Evolutionary conservation across 1,284 basidiomycete genomes (phyloP).

Genomic region (Fomitopsis palustris): DNA sequence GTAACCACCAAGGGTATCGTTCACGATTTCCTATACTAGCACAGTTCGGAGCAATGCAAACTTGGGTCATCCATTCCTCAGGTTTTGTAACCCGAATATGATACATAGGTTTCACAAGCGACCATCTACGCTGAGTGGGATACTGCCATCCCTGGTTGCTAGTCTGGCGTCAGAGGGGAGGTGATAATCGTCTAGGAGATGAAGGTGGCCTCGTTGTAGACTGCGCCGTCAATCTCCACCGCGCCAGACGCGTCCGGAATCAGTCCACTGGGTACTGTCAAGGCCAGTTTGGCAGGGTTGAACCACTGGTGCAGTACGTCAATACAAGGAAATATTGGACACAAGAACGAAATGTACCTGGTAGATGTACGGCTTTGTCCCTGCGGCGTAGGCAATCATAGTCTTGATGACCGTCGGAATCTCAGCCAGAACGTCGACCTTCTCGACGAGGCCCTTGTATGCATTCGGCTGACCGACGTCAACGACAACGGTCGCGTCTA

Average conservation of each 20-base stretch:
- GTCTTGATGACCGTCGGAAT: constrained; percentile 91
- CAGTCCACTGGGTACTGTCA: constrained; percentile 60
- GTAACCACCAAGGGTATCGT: background rate
- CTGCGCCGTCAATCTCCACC: constrained; percentile 62
- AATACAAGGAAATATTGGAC: constrained; percentile 2
- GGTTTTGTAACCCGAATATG: background rate
- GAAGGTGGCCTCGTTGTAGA: constrained; percentile 91
- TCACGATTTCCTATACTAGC: background rate
- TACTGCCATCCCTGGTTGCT: background rate
- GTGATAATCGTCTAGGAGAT: constrained; percentile 51
- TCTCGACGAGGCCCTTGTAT: constrained; percentile 86
- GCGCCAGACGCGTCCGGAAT: constrained; percentile 41
- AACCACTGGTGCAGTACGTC: constrained; percentile 56
- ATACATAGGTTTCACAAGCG: background rate
- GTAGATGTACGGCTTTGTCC: constrained; percentile 92
- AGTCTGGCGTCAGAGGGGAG: background rate
- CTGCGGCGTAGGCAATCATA: constrained; percentile 87
- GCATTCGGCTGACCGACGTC: constrained; percentile 52
- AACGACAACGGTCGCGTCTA: constrained; percentile 53
- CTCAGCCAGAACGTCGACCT: constrained; percentile 95
- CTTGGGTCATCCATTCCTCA: background rate
- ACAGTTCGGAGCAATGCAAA: background rate
- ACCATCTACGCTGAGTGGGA: background rate
- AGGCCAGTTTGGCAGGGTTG: constrained; percentile 68
- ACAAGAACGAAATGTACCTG: constrained; percentile 51